Base-by-base conservation (phyloP, 2,329 filamentous ascomycete species). In the Seiridium cupressi region DNA sequence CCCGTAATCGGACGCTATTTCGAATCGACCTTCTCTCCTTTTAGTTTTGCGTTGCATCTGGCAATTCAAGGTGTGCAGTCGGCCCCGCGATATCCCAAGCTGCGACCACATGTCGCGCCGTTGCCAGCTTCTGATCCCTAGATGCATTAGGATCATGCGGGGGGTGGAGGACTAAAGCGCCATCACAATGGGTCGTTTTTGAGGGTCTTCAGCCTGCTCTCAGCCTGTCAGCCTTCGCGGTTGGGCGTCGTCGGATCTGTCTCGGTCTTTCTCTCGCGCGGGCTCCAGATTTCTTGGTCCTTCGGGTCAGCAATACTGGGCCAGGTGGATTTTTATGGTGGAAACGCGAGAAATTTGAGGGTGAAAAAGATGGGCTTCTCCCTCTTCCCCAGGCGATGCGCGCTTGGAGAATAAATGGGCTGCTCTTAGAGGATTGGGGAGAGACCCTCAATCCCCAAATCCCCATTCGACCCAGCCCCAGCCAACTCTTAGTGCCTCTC, bases 191-290 rank as follows among this genome's bases (percentile, higher is more conserved):
- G 49, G 49, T 38, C 49, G 11, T 55, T 44, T 44, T 55, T 10
- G 51, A 55, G 51, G 51, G 51, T 55, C 51, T 31, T 55, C 51
- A 47, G 44, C 32, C 42, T 46, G 40, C 34, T 56, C 54, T 56
- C 54, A 56, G 54, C 54, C 54, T 56, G 54, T 47, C 54, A 56
- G 54, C 54, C 54, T 47, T 47, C 54, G 31, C 40, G 44, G 26
- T 46, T 56, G 54, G 18, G 40, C 38, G 44, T 46, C 31, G 42
- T 58, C 55, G 55, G 55, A 34, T 34, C 55, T 58, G 55, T 44
- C 46, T 58, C 55, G 55, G 55, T 51, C 46, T 51, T 58, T 49
- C 46, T 58, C 44, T 6, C 35, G 44, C 32, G n/a, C 18, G 38
- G 35, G 26, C 32, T 38, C 55, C 55, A 51, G 44, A 18, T 49